These are phyloP conservation scores for Sarocladiaceae sp. DNA, from an alignment of 2,329 filamentous ascomycete species.

Conservation along the genomic window DNA sequence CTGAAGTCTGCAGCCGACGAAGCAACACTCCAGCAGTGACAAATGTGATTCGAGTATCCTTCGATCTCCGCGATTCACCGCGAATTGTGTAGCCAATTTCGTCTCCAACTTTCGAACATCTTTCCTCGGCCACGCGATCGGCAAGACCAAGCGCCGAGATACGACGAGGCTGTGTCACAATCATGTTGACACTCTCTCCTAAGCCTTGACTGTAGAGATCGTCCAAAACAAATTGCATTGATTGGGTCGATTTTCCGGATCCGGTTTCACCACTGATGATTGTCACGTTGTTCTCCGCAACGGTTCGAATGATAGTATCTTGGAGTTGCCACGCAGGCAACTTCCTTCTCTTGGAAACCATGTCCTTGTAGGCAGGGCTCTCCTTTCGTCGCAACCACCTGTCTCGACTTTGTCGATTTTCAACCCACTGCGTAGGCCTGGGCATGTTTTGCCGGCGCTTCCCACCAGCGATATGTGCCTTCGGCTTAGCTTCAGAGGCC, in stretches of 20 bases:
- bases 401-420: constrained; percentile 55
- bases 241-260: constrained; percentile 95
- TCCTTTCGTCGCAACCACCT: constrained; percentile 68
- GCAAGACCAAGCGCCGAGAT: constrained; percentile 93
- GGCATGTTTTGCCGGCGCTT: constrained; percentile 41
- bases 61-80: constrained; percentile 75
- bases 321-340: constrained; percentile 86
- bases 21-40: constrained; percentile 93
- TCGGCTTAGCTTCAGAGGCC: constrained; percentile 47
- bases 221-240: constrained; percentile 92
- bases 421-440: constrained; percentile 59
- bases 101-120: constrained; percentile 74
- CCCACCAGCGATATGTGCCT: constrained; percentile 20
- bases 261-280: constrained; percentile 98
- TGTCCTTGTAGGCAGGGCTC: constrained; percentile 63
- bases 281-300: constrained; percentile 77
- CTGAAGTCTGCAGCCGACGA: constrained; percentile 84
- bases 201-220: constrained; percentile 75
- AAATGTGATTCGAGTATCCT: constrained; percentile 83
- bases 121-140: constrained; percentile 89
- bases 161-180: constrained; percentile 91
- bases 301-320: constrained; percentile 70
- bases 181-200: constrained; percentile 77
- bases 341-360: constrained; percentile 67
- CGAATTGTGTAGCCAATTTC: constrained; percentile 92